Base-by-base conservation (phyloP, 2,329 filamentous ascomycete genomes). In the Zymoseptoria ardabiliae region DNA sequence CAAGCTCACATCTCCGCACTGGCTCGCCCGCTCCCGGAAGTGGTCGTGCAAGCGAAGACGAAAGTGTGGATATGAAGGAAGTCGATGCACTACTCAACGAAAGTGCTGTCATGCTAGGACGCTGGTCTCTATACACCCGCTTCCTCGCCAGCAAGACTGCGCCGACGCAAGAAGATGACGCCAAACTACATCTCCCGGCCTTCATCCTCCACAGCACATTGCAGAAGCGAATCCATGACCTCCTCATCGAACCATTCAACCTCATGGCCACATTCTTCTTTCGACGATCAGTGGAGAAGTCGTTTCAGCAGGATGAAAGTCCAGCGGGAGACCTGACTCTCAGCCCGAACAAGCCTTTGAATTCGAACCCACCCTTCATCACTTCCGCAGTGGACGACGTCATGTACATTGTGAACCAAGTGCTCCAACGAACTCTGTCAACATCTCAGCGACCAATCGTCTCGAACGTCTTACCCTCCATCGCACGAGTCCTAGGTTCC, bases 351-450 rank as follows among this genome's bases (percentile, higher is more conserved):
- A 89, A 82, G 69, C 80, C 87, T 3, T 79, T 96, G 50, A 85
- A 88, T 56, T 83, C 86, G 59, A 91, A 91, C 67, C 84, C 91
- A 2, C 94, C 94, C 0, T 95, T 90, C 70, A 96, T 99, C 68
- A 93, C 94, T 50, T 91, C 92, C 1, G 92, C 93, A 0, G 92
- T 99, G 8, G 94, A 99, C 77, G 94, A 97, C 76, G 91, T 97
- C 70, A 97, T 99, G 93, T 99, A 97, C 75, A 97, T 99, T 68
- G 90, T 96, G 71, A 96, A 95, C 71, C 88, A 93, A 55, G 89
- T 97, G 35, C 81, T 97, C 7, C 88, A 95, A 64, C 87, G 93
- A 65, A 89, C 91, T 0, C 79, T 97, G 21, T 88, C 90, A 0
- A 97, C 95, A 0, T 90, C 89, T 2, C 92, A 97, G 71, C 81